Evolutionary conservation across 2,329 filamentous ascomycete species (phyloP), one percentile per base, ranked within the genome.

Genomic region (Fusarium albosuccineum): DNA sequence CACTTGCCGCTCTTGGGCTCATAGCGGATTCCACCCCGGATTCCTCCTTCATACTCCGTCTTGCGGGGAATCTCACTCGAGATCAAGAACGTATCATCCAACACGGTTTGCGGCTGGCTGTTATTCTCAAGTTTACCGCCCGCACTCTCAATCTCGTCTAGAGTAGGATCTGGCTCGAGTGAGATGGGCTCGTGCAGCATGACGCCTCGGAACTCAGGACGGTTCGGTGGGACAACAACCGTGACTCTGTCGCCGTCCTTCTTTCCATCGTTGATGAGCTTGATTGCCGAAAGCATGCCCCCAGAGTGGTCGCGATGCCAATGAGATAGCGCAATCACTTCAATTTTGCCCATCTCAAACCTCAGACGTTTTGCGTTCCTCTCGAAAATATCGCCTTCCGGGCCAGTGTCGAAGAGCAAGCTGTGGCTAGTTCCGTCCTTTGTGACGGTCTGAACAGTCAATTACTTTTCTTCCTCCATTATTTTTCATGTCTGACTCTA

Each of bases 251-350:
- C 67, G 0, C 71, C 45, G 4, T 64, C 51, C 5, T 62, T 63
- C 61, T 50, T 73, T 51, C 68, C 80, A 80, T 78, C 72, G 4
- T 79, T 80, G 44, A 87, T 82, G 77, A 83, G 78, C 16, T 75
- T 70, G 44, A 87, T 75, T n/a, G 85, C 83, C 44, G 77, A 77
- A 17, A 82, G 73, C 74, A 88, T 78, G 6, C 85, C 84, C 9
- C 83, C 83, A 27, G 83, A 85, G 65, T 87, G 83, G 64, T 87
- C 83, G 39, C 85, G 79, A 74, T 87, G 83, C 85, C 85, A 86
- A 67, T 86, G 82, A 6, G 82, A 84, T 26, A 87, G 73, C 48
- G 85, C 79, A 17, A 86, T 79, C 13, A 81, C 59, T 64, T 86
- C 84, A 26, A 87, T 71, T 2, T 50, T 26, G 29, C 33, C 49